Evolutionary conservation across 306 rosid genomes (phyloP).

Genomic region (Dicorynia guianensis): DNA sequence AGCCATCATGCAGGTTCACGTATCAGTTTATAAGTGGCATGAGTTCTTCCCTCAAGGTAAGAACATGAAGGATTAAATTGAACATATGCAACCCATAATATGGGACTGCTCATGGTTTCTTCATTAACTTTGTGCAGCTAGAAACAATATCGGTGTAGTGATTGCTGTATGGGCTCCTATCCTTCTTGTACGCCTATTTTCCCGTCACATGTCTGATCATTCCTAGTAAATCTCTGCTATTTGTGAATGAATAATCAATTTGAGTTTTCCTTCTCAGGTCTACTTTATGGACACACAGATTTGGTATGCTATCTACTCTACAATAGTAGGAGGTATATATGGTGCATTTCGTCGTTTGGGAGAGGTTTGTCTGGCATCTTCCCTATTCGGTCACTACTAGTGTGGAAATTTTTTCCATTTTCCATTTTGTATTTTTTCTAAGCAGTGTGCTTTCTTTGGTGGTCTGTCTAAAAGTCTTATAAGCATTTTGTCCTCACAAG

Average conservation of each 20-base stretch:
- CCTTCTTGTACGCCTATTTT: conserved; percentile 74
- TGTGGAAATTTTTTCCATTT: conserved; percentile 11
- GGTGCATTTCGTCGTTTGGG: conserved; percentile 98
- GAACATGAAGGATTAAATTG: conserved; percentile 26
- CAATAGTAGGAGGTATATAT: conserved; percentile 88
- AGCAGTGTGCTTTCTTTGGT: no score
- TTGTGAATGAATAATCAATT: conserved; percentile 11
- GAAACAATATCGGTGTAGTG: conserved; percentile 86
- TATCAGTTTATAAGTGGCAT: conserved; percentile 72
- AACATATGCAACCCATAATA: conserved; percentile 19
- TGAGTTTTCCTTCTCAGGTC: conserved; percentile 59
- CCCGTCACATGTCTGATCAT: conserved; percentile 21
- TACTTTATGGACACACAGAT: conserved; percentile 99
- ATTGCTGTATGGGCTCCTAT: conserved; percentile 91
- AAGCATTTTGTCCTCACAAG: neutral
- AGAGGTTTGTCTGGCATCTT: conserved; percentile 70
- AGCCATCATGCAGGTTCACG: conserved; percentile 66
- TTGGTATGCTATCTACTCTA: conserved; percentile 97
- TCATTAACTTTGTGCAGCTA: conserved; percentile 68
- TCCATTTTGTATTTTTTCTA: neutral
- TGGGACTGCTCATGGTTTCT: conserved; percentile 37
- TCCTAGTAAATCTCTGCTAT: conserved; percentile 31
- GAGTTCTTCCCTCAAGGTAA: conserved; percentile 97
- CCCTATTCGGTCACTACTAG: conserved; percentile 5
- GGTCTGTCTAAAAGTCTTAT: neutral